Percentiles rank a stretch among this genome's conserved stretches.
phyloP scores from a whole-genome alignment of 148 eudicot species.

The Linanthus parryae region DNA sequence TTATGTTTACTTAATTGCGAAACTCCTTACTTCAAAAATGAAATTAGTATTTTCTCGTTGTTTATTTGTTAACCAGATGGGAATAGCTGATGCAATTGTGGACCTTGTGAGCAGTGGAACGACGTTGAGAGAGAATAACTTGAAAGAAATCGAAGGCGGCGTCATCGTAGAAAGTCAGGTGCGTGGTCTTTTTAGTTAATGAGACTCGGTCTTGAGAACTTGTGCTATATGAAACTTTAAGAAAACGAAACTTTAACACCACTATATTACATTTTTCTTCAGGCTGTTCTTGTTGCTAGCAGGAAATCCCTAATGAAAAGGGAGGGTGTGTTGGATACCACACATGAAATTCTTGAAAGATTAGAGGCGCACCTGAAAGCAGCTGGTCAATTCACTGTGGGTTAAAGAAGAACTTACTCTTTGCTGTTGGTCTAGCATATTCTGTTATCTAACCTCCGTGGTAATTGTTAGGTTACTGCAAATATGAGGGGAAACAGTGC shows the following conservation, averaged over 20 bases:
- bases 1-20: too few relatives aligned
- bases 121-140: conserved; percentile 78
- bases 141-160: conserved; percentile 96
- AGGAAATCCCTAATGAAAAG: conserved; percentile 59
- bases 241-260: too few relatives aligned
- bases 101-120: conserved; percentile 98
- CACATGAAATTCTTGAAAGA: conserved; percentile 91
- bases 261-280: too few relatives aligned
- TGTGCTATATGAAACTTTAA: neutral
- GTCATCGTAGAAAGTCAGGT: conserved; percentile 79
- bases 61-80: conserved; percentile 54
- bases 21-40: too few relatives aligned
- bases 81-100: conserved; percentile 95
- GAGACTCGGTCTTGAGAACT: neutral
- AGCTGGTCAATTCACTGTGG: conserved; percentile 69
- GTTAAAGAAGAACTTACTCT: conserved; percentile 11
- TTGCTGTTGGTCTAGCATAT: neutral
- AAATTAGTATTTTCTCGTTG: conserved; percentile 6
- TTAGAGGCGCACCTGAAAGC: conserved; percentile 94
- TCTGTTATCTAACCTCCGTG: too few relatives aligned
- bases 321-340: conserved; percentile 65
- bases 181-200: conserved; percentile 3
- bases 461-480: conserved; percentile 88
- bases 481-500: conserved; percentile 95
- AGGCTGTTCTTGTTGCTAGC: conserved; percentile 96